Base-by-base conservation (phyloP, 441 rosid genomes). In the Brassica hybrid region DNA sequence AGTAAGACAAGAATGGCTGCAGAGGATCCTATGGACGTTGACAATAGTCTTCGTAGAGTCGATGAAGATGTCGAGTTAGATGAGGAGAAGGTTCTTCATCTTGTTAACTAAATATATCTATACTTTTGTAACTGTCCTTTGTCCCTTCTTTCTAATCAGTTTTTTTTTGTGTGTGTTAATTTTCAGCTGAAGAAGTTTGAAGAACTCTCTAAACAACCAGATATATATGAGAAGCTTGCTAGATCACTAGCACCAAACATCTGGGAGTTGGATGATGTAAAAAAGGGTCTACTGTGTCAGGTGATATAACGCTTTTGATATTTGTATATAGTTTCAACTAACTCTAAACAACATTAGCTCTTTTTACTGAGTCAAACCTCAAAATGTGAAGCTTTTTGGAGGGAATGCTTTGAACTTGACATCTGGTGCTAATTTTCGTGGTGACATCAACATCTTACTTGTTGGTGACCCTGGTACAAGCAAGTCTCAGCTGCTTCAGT, bases 401-500 rank as follows among this genome's bases (percentile, higher is more conserved):
- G 97, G 98, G 76, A 95, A 87, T 88, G 94, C 97, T 74, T 73
- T 95, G 87, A 87, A 80, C 79, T 85, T 95, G 82, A 74, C 75
- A 32, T 90, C 98, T 72, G 96, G 99, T 85, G 98, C 98, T 75
- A 90, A 88, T 84, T 95, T 91, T 74, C 95, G 98, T 70, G 99
- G 99, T 65, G 98, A 95, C 78, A 90, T 95, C 74, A 95, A 95
- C 78, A 87, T 95, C 78, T 94, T 95, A 83, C 96, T 95, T 65
- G 97, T 93, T 82, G 99, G 98, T 81, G 99, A 93, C 85, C 99
- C 99, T 80, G 99, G 99, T 78, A 95, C 97, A 27, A 95, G 99
- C 83, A 93, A 95, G 86, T 95, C 98, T 66, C 98, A 93, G 82
- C 85, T 95, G 76, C 97, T 95, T 30, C 98, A 93, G 75, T 93